Base-by-base conservation (phyloP, 768 basidiomycete genomes). In the Nevesoporus exiguus region DNA sequence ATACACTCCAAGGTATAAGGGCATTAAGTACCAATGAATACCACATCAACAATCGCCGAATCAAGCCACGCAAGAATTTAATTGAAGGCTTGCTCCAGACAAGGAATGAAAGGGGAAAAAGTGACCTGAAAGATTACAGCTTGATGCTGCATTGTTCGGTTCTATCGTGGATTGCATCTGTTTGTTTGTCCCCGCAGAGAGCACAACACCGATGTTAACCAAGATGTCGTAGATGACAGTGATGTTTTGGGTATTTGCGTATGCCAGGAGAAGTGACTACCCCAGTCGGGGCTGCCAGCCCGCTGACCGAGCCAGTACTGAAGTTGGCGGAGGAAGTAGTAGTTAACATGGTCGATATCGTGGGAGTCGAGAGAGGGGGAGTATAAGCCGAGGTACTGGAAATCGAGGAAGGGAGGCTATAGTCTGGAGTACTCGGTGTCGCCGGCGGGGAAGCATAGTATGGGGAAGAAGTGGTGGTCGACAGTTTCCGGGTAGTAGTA, bases 191-290 rank as follows among this genome's bases (percentile, higher is more conserved):
- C 49, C 42, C 22, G 41, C 48, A 22, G 27, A 42, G 24, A 73
- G 55, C 7, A 48, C 0, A 1, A 47, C 7, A 22, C 56, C 77
- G 22, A 80, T 24, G 30, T 66, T 66, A 45, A 79, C 51, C 41
- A 80, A 33, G n/a, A 69, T 65, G 42, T 71, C 53, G 47, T 73
- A 70, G 19, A 80, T 56, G 34, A 47, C 52, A 15, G 70, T 33
- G 25, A 78, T 56, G 55, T 71, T 74, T 56, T 76, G 52, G 8
- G 73, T 69, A 51, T 67, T n/a, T 53, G 33, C 55, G 57, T 31
- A 67, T 44, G 44, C 68, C 57, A 27, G 75, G 71, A 47, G 70
- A 58, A 25, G 76, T 57, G 24, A 73, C 68, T 41, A 47, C 42
- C 33, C 55, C 60, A 24, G 62, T 64, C 10, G 68, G 60, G 34